Evolutionary conservation across 169 alveolate genomes (phyloP), one percentile per base, ranked within the genome.

Genomic region (Eimeria praecox): DNA sequence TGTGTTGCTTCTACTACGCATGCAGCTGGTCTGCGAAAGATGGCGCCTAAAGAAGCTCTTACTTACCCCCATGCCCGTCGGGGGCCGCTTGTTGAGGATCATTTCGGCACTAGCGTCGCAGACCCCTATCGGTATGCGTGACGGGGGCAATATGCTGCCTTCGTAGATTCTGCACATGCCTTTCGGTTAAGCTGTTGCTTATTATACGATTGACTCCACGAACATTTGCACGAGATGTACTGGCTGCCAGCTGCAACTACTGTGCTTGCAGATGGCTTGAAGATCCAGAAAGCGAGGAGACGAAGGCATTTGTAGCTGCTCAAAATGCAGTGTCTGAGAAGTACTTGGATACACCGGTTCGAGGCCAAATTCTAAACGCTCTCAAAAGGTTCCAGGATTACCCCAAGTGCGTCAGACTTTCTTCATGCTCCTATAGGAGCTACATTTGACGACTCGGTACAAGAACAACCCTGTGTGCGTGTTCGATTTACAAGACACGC

Each of bases 221-320:
- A 9, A 27, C 27, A 38, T 5, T n/a, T 14, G 27, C 2, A 71
- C 62, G 27, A 24, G 12, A 38, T 22, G 12, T 40, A 40, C 82
- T 30, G 46, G 82, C 82, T 30, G 69, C 69, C 8, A 0, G 22
- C 62, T 75, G 59, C 86, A 42, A n/a, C 44, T 5, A 44, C 44
- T 33, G 18, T 33, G 52, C 2, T 20, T 27, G 78, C 95, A 92
- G 95, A 30, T 92, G 92, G 92, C 86, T 82, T 46, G 95, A 92
- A 90, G 92, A 92, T 42, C 95, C 95, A 3, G 95, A 92, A 35
- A 82, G 93, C 85, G 92, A 42, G 78, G 95, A 92, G 52, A 92
- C 95, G 27, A 78, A 92, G 87, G 92, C 85, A 1, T 92, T 92
- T 35, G 93, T 92, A 8, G 95, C 69, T 10, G 73, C 69, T 18